phyloP scores from a whole-genome alignment of 2,329 filamentous ascomycete species.

The Sphaerulina vaccinii region DNA sequence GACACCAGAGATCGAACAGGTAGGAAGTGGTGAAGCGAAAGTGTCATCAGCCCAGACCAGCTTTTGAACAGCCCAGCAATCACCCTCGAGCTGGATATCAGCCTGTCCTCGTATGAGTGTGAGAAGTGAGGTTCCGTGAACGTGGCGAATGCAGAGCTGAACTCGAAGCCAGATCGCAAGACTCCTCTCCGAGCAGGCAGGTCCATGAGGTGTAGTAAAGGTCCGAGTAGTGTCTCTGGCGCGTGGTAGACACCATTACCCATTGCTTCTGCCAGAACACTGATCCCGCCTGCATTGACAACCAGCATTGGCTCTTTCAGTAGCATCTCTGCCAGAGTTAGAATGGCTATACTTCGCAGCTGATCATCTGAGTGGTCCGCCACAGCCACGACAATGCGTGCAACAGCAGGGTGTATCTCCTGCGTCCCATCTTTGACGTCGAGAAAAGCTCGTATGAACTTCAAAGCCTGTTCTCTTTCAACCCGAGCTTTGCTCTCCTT shows the following conservation, averaged over 20 bases:
- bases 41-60: slow-evolving; percentile 86
- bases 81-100: slow-evolving; percentile 89
- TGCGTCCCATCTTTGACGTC: slow-evolving; percentile 90
- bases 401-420: slow-evolving; percentile 82
- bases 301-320: slow-evolving; percentile 80
- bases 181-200: slow-evolving; percentile 76
- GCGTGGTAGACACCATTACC: slow-evolving; percentile 89
- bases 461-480: slow-evolving; percentile 92
- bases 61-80: slow-evolving; percentile 87
- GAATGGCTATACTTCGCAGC: slow-evolving; percentile 82
- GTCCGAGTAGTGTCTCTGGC: slow-evolving; percentile 80
- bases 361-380: slow-evolving; percentile 85
- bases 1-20: slow-evolving; percentile 78
- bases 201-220: slow-evolving; percentile 89
- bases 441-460: slow-evolving; percentile 91
- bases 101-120: slow-evolving; percentile 58
- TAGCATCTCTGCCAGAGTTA: slow-evolving; percentile 89
- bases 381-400: slow-evolving; percentile 85
- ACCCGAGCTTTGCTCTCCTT: slow-evolving; percentile 97
- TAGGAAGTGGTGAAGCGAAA: slow-evolving; percentile 85
- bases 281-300: slow-evolving; percentile 78
- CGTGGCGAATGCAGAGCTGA: slow-evolving; percentile 81
- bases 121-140: slow-evolving; percentile 77
- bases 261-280: slow-evolving; percentile 85
- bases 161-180: slow-evolving; percentile 81